Base-by-base conservation (phyloP, 371 early-diverging fungal genomes). In the Capniomyces stellatus region DNA sequence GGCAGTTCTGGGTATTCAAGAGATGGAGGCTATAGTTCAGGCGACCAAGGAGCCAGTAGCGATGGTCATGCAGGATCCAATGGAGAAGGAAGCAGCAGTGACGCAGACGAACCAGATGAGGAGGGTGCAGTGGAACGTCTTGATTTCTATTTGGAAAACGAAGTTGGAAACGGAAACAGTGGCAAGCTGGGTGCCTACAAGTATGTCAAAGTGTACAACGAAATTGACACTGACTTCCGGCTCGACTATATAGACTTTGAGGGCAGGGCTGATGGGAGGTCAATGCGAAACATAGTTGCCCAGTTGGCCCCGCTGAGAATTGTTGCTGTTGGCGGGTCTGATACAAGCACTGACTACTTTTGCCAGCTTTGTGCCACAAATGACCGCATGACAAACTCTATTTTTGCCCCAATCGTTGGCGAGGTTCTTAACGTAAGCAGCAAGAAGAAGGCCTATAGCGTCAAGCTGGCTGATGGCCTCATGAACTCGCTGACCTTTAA, bases 391-490 rank as follows among this genome's bases (percentile, higher is more conserved):
- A 89, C 88, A 12, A 77, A 81, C 46, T 92, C 88, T 51, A 75
- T 92, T 25, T 88, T 79, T 49, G 75, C 83, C 18, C 92, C 95
- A 1, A 65, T 71, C 2, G 63, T 85, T 4, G 79, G 83, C 46
- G 89, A 90, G 64, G 78, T 78, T 2, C 72, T 92, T 44, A 89
- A 88, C 59, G 88, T 92, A 2, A 86, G 89, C 0, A 80, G 89
- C 3, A 87, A 88, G 1, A 79, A 84, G 47, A 87, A 90, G 54
- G 79, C 60, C n/a, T 59, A 65, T 56, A 52, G 71, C 63, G 67
- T 79, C 54, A 75, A 77, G 58, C 61, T 94, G 30, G 84, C 92
- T 1, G 92, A 94, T 66, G 77, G 89, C 28, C 74, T 94, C 23
- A 76, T 90, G 49, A 81, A 78, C 59, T 83, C 86, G 2, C 63